Conservation (phyloP, 2,329 filamentous ascomycete species). For the Trichoderma atroviride region DNA sequence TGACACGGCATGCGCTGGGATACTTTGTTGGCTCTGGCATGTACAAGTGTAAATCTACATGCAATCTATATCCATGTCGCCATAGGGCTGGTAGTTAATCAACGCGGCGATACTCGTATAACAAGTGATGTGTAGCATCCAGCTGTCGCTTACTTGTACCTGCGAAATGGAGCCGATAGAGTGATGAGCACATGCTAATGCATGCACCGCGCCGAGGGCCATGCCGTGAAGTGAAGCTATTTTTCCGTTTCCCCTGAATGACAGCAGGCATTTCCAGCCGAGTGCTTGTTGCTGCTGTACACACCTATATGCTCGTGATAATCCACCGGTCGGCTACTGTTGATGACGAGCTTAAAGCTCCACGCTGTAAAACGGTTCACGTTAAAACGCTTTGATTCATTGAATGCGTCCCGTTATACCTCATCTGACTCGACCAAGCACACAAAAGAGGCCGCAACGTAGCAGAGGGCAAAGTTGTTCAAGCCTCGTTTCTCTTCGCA, state of each 20-base stretch:
- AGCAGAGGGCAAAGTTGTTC: neutral
- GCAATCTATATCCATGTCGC: neutral
- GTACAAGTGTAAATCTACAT: neutral
- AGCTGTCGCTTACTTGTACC: neutral
- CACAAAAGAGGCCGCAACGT: neutral
- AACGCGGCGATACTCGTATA: neutral
- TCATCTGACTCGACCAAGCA: neutral
- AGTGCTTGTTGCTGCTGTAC: neutral
- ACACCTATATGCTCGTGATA: neutral
- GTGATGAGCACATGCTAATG: constrained; percentile 20
- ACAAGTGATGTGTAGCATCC: neutral
- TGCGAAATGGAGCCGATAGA: constrained; percentile 12
- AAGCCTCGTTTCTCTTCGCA: neutral
- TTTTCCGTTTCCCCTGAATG: constrained; percentile 10
- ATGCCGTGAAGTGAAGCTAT: constrained; percentile 4
- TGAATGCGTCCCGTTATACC: neutral
- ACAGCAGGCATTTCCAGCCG: neutral
- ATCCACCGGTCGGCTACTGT: neutral
- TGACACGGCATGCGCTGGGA: neutral
- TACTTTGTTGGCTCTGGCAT: neutral
- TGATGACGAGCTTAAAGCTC: neutral
- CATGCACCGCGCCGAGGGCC: constrained; percentile 17
- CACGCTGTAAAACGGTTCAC: neutral
- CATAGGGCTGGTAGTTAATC: constrained; percentile 23
- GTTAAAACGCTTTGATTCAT: neutral